phyloP scores from a whole-genome alignment of 1,284 basidiomycete genomes.

The Coniferiporia weirii region DNA sequence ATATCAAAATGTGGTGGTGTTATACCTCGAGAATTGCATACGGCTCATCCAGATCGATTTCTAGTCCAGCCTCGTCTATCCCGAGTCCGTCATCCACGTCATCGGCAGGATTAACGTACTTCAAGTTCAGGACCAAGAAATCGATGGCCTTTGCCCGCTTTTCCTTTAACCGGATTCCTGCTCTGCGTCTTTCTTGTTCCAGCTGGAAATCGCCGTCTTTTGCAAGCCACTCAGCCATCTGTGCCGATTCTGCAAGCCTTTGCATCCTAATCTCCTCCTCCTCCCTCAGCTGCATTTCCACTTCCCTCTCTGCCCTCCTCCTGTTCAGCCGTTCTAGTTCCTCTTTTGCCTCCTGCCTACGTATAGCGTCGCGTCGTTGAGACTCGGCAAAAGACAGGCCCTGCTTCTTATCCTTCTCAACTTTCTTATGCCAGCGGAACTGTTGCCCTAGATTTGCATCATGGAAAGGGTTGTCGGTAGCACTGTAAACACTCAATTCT shows the following conservation, averaged over 20 bases:
- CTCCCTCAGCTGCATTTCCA: constrained; percentile 81
- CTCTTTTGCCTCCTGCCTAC: constrained; percentile 89
- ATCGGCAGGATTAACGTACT: constrained; percentile 70
- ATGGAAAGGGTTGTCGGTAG: constrained; percentile 95
- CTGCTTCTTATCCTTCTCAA: constrained; percentile 89
- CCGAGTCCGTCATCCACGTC: constrained; percentile 66
- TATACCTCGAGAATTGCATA: constrained; percentile 90
- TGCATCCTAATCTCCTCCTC: constrained; percentile 90
- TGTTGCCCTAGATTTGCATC: constrained; percentile 93
- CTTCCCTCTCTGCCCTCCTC: constrained; percentile 87
- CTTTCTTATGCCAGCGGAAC: constrained; percentile 98
- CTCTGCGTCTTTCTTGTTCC: constrained; percentile 87
- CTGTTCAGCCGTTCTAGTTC: constrained; percentile 91
- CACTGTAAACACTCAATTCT: constrained; percentile 88
- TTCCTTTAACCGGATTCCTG: constrained; percentile 91
- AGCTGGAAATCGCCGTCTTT: constrained; percentile 98
- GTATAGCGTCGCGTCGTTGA: constrained; percentile 72
- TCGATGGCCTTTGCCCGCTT: constrained; percentile 95
- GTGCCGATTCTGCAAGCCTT: constrained; percentile 85
- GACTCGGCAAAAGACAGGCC: constrained; percentile 82
- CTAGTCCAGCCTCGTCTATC: constrained; percentile 79
- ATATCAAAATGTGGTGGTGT: background rate
- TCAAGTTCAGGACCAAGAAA: constrained; percentile 89
- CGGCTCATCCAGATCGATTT: constrained; percentile 97
- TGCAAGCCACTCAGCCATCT: constrained; percentile 97